These are phyloP conservation scores for Mycena crocata DNA, from an alignment of 768 basidiomycete species.

Conservation along the genomic window DNA sequence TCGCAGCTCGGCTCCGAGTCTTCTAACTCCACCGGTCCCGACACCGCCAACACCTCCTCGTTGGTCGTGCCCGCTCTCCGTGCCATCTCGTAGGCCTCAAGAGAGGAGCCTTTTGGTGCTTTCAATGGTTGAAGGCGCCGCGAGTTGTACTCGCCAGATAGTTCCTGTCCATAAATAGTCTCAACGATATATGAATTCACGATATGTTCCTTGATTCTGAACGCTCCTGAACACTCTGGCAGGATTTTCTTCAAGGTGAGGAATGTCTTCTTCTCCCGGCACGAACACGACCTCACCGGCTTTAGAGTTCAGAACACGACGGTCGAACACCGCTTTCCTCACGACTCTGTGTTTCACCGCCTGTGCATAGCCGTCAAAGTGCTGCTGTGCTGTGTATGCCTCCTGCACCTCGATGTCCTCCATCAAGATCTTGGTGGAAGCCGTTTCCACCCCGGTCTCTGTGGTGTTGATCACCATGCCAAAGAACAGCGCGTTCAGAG, in stretches of 20 bases:
- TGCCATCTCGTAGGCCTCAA: background rate
- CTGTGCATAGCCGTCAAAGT: constrained; percentile 41
- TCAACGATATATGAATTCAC: constrained; percentile 14
- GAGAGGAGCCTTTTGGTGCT: background rate
- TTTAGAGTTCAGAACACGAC: background rate
- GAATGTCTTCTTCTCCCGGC: constrained; percentile 37
- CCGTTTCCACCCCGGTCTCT: constrained; percentile 18
- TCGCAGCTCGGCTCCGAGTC: constrained; percentile 5
- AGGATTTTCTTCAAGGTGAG: constrained; percentile 17
- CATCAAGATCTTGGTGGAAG: background rate
- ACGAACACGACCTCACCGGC: constrained; percentile 32
- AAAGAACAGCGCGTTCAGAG: constrained; percentile 47
- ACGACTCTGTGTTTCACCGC: constrained; percentile 34
- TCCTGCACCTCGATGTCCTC: constrained; percentile 37
- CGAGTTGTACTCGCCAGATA: constrained; percentile 6
- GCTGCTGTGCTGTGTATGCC: constrained; percentile 43
- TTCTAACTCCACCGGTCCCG: background rate
- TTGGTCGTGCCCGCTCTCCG: background rate
- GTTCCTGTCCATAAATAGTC: constrained; percentile 13
- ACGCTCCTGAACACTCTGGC: constrained; percentile 10
- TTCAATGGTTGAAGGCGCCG: background rate
- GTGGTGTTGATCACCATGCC: constrained; percentile 44
- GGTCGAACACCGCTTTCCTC: constrained; percentile 22
- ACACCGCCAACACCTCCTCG: background rate
- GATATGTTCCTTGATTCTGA: constrained; percentile 11